These are phyloP conservation scores for Lunasporangiospora selenospora DNA, from an alignment of 192 early-diverging fungal species.

Conservation along the genomic window DNA sequence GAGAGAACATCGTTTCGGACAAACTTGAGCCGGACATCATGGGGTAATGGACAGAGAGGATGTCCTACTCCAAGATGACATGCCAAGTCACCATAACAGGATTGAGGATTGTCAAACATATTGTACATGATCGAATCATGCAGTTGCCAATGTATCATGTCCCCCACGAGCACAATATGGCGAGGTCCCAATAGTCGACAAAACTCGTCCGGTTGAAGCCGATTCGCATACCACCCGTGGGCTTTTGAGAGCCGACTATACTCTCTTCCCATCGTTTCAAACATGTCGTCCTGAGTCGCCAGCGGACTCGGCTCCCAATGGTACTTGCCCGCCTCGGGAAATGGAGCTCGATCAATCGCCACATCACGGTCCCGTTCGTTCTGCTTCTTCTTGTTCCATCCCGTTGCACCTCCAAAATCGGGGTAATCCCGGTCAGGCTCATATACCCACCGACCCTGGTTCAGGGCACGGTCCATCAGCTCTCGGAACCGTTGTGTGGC, in stretches of 20 bases:
- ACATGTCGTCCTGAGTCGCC: too few relatives aligned
- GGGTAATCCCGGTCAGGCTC: constrained; percentile 33
- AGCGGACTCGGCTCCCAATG: constrained; percentile 20
- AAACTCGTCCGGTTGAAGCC: constrained; percentile 32
- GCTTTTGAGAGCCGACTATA: not conserved
- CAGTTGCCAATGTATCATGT: constrained; percentile 56
- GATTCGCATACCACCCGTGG: constrained; percentile 24
- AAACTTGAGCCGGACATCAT: constrained; percentile 41
- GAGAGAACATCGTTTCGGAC: constrained; percentile 61
- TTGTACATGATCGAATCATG: constrained; percentile 62
- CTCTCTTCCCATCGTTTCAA: too few relatives aligned
- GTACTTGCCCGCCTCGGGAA: constrained; percentile 45
- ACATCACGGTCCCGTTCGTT: constrained; percentile 39
- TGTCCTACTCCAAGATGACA: constrained; percentile 52
- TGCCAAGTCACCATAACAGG: constrained; percentile 61
- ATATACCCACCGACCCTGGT: constrained; percentile 37
- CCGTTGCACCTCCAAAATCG: constrained; percentile 36
- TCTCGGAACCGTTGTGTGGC: constrained; percentile 30
- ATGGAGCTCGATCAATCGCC: constrained; percentile 33
- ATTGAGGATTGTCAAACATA: constrained; percentile 58
- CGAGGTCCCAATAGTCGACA: constrained; percentile 47
- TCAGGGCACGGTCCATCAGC: constrained; percentile 30
- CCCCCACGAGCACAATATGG: constrained; percentile 58
- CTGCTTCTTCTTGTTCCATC: constrained; percentile 42
- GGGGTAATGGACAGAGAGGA: constrained; percentile 30